phyloP scores from a whole-genome alignment of 148 eudicot species.

The Arctostaphylos glauca region DNA sequence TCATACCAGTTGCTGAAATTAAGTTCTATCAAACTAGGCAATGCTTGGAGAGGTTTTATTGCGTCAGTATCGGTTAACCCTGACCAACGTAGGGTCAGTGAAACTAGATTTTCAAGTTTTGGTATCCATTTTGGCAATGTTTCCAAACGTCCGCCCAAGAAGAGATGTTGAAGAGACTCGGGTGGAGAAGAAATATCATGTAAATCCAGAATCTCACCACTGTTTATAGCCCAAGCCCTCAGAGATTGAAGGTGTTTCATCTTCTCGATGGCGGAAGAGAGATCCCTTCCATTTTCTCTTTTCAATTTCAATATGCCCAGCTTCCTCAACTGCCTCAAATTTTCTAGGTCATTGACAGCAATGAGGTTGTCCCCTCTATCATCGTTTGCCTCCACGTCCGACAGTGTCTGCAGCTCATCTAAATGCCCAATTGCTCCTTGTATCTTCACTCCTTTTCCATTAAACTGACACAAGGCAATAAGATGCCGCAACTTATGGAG shows the following conservation, averaged over 20 bases:
- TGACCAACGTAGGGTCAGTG: too few species aligned
- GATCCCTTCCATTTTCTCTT: background rate
- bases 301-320: background rate
- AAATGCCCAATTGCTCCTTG: background rate
- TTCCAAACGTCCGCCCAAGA: background rate
- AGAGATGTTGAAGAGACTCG: background rate
- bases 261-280: background rate
- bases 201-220: background rate
- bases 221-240: background rate
- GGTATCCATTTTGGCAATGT: background rate
- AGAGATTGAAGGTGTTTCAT: background rate
- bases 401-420: background rate
- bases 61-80: too few species aligned
- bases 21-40: too few species aligned
- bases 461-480: background rate
- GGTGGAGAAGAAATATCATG: background rate
- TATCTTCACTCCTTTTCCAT: background rate
- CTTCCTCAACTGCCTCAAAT: background rate
- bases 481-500: conserved; percentile 5
- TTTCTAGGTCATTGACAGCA: background rate
- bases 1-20: too few species aligned
- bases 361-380: too few species aligned
- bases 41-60: too few species aligned
- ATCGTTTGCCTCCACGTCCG: background rate
- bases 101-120: too few species aligned